These are phyloP conservation scores for Aspergillus panamensis DNA, from an alignment of 495 filamentous ascomycete genomes.

Conservation along the genomic window DNA sequence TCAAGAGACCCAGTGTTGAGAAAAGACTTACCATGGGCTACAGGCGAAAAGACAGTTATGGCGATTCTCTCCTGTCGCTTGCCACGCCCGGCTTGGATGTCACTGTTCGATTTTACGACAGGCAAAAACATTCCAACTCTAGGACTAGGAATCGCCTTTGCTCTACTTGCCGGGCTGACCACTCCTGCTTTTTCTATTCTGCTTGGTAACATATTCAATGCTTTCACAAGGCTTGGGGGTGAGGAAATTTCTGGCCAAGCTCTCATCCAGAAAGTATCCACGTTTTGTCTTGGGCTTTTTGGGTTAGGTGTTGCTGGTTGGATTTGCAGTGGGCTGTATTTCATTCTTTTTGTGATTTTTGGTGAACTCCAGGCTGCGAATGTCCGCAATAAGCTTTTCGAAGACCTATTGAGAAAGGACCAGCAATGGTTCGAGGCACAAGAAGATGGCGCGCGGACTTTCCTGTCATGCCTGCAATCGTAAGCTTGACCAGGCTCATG, in stretches of 20 bases:
- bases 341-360: conserved; percentile 66
- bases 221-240: conserved; percentile 62
- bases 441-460: conserved; percentile 65
- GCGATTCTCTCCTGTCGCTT: background rate
- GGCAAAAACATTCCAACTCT: conserved; percentile 56
- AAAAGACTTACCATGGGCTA: no score
- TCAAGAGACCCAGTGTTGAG: no score
- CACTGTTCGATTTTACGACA: conserved; percentile 71
- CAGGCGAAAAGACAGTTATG: background rate
- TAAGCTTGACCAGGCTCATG: conserved; percentile 35
- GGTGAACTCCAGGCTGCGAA: conserved; percentile 75
- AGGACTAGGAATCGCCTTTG: conserved; percentile 47
- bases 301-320: conserved; percentile 60
- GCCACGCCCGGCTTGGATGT: conserved; percentile 36
- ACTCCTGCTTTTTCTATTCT: conserved; percentile 65
- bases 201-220: conserved; percentile 71
- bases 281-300: conserved; percentile 55
- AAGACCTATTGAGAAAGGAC: conserved; percentile 63
- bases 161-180: conserved; percentile 58
- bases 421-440: conserved; percentile 80
- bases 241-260: conserved; percentile 45
- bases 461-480: conserved; percentile 72
- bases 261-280: conserved; percentile 53
- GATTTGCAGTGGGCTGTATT: conserved; percentile 62
- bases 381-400: conserved; percentile 62